Percentiles rank a stretch among this genome's conserved stretches.
Evolutionary conservation across 2,329 filamentous ascomycete genomes (phyloP).

Genomic region (Diaporthe sp.): DNA sequence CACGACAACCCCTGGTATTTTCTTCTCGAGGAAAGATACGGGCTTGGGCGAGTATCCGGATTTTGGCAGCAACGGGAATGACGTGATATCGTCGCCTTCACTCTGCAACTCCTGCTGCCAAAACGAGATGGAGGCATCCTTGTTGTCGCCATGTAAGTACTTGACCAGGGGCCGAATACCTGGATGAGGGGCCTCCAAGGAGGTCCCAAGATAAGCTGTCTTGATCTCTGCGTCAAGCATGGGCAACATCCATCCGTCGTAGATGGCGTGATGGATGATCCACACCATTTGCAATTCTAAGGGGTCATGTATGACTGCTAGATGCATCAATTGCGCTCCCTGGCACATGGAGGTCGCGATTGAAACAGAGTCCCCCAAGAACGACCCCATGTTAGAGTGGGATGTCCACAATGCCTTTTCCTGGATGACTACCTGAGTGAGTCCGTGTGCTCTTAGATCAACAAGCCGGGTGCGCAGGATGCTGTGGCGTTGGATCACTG

Average conservation of each 20-base stretch:
- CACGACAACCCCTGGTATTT: not conserved
- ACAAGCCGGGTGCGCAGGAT: slow-evolving; percentile 40
- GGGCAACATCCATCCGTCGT: slow-evolving; percentile 67
- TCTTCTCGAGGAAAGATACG: not conserved
- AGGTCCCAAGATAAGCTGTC: not conserved
- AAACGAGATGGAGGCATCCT: not conserved
- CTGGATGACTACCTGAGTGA: not conserved
- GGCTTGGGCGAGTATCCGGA: not conserved
- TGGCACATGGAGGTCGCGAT: not conserved
- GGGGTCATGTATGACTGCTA: not conserved
- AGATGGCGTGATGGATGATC: slow-evolving; percentile 66
- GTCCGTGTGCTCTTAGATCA: not conserved
- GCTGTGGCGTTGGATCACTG: not conserved
- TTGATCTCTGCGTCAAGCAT: slow-evolving; percentile 57
- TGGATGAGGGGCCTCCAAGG: not conserved
- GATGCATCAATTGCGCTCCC: not conserved
- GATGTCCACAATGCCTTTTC: not conserved
- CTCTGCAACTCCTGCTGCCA: not conserved
- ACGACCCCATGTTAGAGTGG: not conserved
- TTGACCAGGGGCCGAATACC: not conserved
- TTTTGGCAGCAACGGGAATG: not conserved
- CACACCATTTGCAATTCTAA: not conserved
- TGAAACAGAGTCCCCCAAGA: no score
- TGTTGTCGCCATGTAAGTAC: not conserved
- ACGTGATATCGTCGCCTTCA: not conserved